Conservation (phyloP, 768 basidiomycete species). For the Tricholoma furcatifolium region DNA sequence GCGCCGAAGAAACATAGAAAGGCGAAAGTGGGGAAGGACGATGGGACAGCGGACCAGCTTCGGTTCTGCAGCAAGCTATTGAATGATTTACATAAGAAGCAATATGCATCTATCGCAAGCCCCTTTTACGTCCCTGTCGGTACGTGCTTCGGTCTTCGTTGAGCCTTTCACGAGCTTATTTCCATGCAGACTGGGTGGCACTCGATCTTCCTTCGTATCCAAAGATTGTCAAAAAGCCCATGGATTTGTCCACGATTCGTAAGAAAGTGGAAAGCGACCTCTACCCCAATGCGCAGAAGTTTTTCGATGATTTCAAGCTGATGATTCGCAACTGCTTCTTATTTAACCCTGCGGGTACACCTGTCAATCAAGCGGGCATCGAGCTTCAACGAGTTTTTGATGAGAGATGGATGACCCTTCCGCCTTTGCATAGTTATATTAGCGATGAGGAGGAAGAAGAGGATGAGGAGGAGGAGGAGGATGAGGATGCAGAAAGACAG, state of each 20-base stretch:
- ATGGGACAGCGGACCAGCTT: constrained; percentile 78
- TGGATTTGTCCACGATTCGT: constrained; percentile 91
- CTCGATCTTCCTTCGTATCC: constrained; percentile 84
- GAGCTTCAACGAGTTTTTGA: constrained; percentile 88
- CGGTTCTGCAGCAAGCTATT: constrained; percentile 79
- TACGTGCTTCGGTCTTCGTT: constrained; percentile 37
- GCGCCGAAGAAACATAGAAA: constrained; percentile 68
- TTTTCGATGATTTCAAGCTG: constrained; percentile 88
- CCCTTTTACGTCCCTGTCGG: constrained; percentile 96
- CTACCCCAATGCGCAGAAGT: constrained; percentile 76
- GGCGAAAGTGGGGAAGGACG: constrained; percentile 58
- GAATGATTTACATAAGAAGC: constrained; percentile 75
- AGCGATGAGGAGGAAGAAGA: constrained; percentile 69
- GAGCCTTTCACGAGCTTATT: constrained; percentile 5
- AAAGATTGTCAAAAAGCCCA: constrained; percentile 88
- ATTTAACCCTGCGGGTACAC: constrained; percentile 88
- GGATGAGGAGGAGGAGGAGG: constrained; percentile 68
- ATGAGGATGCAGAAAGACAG: constrained; percentile 64
- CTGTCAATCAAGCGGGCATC: constrained; percentile 83
- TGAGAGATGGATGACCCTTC: constrained; percentile 85
- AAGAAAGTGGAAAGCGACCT: constrained; percentile 76
- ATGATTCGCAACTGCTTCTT: constrained; percentile 93
- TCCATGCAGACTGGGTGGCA: constrained; percentile 65
- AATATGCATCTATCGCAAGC: constrained; percentile 66
- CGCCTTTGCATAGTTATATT: constrained; percentile 51